Percentiles rank a stretch among this genome's conserved stretches.
Evolutionary conservation across 345 rosid genomes (phyloP).

Genomic region (Alliaria petiolata): DNA sequence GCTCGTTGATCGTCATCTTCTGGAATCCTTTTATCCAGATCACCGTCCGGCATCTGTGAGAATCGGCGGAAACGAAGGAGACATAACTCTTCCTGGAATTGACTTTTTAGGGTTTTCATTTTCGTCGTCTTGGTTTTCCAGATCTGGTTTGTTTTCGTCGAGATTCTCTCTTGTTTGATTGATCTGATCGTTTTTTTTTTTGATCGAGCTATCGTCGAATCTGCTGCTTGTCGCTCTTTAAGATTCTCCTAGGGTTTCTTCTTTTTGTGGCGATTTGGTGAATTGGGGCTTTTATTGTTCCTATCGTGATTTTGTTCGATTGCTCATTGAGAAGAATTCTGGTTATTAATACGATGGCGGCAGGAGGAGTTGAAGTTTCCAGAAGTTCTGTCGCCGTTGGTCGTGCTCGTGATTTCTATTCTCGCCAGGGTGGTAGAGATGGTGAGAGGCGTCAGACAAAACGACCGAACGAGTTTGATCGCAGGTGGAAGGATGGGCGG

Average conservation of each 20-base stretch:
- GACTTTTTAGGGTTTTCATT: slow-evolving; percentile 34
- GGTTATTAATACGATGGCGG: slow-evolving; percentile 70
- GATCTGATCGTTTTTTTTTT: neutral
- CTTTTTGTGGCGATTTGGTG: slow-evolving; percentile 4
- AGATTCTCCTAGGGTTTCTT: slow-evolving; percentile 1
- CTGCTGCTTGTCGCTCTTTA: neutral
- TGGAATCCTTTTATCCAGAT: neutral
- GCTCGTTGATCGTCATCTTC: slow-evolving; percentile 8
- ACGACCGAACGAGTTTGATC: slow-evolving; percentile 10
- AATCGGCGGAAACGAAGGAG: slow-evolving; percentile 34
- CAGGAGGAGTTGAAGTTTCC: slow-evolving; percentile 60
- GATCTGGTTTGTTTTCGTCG: slow-evolving; percentile 22
- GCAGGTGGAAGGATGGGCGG: slow-evolving; percentile 18
- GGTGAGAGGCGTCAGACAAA: slow-evolving; percentile 25
- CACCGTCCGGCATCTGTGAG: slow-evolving; percentile 28
- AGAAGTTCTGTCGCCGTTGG: slow-evolving; percentile 39
- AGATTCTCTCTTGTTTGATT: slow-evolving; percentile 16
- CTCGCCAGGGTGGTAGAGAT: slow-evolving; percentile 27
- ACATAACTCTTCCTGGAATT: slow-evolving; percentile 7
- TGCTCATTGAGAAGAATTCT: neutral
- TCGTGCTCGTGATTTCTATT: slow-evolving; percentile 24
- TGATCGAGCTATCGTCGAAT: neutral
- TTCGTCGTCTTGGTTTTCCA: neutral
- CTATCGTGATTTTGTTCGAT: slow-evolving; percentile 1
- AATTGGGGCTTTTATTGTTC: neutral